Base-by-base conservation (phyloP, 805 yeast species). In the Jamesozyma lodderae region DNA sequence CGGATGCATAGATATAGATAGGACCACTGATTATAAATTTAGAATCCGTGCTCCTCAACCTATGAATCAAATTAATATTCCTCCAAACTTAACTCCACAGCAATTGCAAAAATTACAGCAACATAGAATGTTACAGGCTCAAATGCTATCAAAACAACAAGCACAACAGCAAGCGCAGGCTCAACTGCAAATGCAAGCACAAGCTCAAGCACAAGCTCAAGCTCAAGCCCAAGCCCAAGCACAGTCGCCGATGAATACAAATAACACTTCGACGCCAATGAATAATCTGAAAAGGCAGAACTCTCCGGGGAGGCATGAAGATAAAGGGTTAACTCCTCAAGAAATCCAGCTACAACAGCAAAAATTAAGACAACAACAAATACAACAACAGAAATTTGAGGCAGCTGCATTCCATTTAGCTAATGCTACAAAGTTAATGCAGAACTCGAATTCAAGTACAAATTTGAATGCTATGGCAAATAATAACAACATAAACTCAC, bases 1-100 rank as follows among this genome's bases (percentile, higher is more conserved):
- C 28, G 94, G 94, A 11, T 83, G 87, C 4, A 63, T 83, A 40
- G 81, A 82, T 55, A 74, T 84, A 11, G 92, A 79, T 43, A 73
- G 75, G 29, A 72, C 87, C 2, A 73, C 75, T 28, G 77, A 81
- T n/a, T 81, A 82, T 44, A 60, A 71, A 21, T 70, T 69, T 42
- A 65, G 74, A 11, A 71, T 74, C 14, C 62, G 78, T 41, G 64
- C 67, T 9, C 74, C 76, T 9, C 77, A 69, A 47, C 56, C 57
- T 4, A 41, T 49, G 13, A 57, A 52, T 34, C 51, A 47, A 27
- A 39, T 43, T 32, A 26, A 48, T 30, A 47, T 42, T 19, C 45
- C 48, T 21, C 36, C 49, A 15, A 49, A 49, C 10, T 48, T 52
- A 19, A 36, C 49, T 11, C 55, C 48, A 35, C 59, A 50, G 16